phyloP scores from a whole-genome alignment of 176 grass and related monocot genomes.

The Phoenix dactylifera region DNA sequence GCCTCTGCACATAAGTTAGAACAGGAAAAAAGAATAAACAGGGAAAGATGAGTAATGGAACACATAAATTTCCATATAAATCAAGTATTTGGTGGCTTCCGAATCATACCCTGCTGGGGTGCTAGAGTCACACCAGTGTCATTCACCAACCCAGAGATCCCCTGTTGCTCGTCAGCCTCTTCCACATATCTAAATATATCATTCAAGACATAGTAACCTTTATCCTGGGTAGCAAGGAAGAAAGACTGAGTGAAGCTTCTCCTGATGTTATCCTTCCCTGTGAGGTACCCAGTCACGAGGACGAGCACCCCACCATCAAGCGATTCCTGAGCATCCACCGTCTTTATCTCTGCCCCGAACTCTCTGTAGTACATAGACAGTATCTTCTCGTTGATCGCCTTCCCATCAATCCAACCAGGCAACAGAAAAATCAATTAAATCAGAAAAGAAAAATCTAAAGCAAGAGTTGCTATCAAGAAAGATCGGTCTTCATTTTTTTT shows the following conservation, averaged over 20 bases:
- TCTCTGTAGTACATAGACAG: slow-evolving; percentile 55
- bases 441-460: no score
- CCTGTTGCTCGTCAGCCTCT: slow-evolving; percentile 21
- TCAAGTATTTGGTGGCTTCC: not conserved
- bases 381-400: slow-evolving; percentile 93
- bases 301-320: slow-evolving; percentile 72
- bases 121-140: no score
- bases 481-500: no score
- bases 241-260: slow-evolving; percentile 30
- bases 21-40: no score
- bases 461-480: no score
- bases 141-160: slow-evolving; percentile 9
- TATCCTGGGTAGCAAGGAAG: no score
- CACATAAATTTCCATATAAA: not conserved
- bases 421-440: not conserved
- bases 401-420: no score
- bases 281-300: slow-evolving; percentile 75
- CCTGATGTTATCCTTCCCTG: slow-evolving; percentile 29
- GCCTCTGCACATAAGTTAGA: not conserved
- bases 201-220: no score
- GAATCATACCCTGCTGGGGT: slow-evolving; percentile 31
- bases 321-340: slow-evolving; percentile 79
- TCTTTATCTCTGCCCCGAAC: slow-evolving; percentile 68
- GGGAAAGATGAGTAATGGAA: no score
- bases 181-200: slow-evolving; percentile 13